These are phyloP conservation scores for Flaveria floridana DNA, from an alignment of 140 eudicot species.

Conservation along the genomic window DNA sequence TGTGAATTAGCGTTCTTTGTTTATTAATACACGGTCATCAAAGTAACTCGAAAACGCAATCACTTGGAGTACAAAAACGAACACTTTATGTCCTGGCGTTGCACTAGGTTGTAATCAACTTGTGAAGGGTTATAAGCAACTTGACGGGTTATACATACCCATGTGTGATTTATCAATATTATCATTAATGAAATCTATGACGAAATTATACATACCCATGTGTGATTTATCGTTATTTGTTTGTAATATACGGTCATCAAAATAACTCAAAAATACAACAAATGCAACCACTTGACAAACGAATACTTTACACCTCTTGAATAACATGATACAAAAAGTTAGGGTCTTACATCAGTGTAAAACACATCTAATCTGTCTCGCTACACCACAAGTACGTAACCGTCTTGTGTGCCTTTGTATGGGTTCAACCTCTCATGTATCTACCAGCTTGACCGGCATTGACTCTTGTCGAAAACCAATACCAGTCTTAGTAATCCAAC, in stretches of 20 bases:
- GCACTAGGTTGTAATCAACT: background rate
- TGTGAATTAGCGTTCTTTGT: background rate
- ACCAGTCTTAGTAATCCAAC: background rate
- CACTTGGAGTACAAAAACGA: constrained; percentile 14
- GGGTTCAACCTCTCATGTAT: constrained; percentile 8
- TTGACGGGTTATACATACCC: background rate
- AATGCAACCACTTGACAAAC: constrained; percentile 18
- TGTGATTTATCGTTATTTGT: background rate
- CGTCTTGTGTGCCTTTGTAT: background rate
- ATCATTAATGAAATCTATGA: background rate
- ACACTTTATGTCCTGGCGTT: constrained; percentile 14
- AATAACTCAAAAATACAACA: constrained; percentile 20
- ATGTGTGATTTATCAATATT: background rate
- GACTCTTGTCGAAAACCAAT: constrained; percentile 23
- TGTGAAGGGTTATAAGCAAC: background rate
- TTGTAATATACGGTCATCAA: background rate
- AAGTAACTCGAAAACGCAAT: constrained; percentile 7
- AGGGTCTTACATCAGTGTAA: constrained; percentile 26
- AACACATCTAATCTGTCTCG: background rate
- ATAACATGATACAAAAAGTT: constrained; percentile 19
- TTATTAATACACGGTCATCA: background rate
- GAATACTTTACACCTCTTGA: constrained; percentile 21
- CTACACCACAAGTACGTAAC: background rate
- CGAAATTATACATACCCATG: background rate
- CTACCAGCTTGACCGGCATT: constrained; percentile 5